phyloP scores from a whole-genome alignment of 169 alveolate species.

The Cyclospora cayetanensis region DNA sequence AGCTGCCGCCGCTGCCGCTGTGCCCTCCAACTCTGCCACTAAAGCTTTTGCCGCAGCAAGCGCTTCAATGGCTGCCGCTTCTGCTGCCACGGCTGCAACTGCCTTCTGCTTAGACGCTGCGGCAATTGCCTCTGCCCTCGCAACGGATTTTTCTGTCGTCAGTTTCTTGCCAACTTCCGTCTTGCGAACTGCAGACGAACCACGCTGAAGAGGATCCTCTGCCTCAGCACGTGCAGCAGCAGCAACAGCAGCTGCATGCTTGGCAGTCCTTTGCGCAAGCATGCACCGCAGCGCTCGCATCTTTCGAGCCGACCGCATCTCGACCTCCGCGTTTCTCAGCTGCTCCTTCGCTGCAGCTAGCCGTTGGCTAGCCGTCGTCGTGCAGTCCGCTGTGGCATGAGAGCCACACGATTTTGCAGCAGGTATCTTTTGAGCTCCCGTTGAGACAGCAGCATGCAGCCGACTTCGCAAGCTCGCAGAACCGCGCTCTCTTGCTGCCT shows the following conservation, averaged over 20 bases:
- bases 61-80: slow-evolving; percentile 27
- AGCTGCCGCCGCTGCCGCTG: neutral
- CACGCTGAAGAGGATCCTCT: neutral
- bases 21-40: neutral
- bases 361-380: too few relatives aligned
- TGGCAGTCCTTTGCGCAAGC: slow-evolving; percentile 27
- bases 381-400: too few relatives aligned
- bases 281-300: slow-evolving; percentile 55
- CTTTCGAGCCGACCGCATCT: neutral
- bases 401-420: neutral
- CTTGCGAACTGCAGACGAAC: neutral
- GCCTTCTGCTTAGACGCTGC: slow-evolving; percentile 39
- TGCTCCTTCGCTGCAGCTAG: neutral
- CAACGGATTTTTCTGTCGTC: neutral
- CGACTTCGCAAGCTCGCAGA: too few relatives aligned
- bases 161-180: neutral
- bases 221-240: slow-evolving; percentile 17
- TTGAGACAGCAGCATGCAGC: too few relatives aligned
- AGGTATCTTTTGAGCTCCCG: too few relatives aligned
- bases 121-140: slow-evolving; percentile 1
- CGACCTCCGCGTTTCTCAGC: neutral
- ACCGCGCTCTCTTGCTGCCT: too few relatives aligned
- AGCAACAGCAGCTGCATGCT: neutral
- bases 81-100: slow-evolving; percentile 20
- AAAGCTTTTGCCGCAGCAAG: slow-evolving; percentile 42